Conservation (phyloP, 2,329 filamentous ascomycete genomes). For the Colletotrichum spaethianum region DNA sequence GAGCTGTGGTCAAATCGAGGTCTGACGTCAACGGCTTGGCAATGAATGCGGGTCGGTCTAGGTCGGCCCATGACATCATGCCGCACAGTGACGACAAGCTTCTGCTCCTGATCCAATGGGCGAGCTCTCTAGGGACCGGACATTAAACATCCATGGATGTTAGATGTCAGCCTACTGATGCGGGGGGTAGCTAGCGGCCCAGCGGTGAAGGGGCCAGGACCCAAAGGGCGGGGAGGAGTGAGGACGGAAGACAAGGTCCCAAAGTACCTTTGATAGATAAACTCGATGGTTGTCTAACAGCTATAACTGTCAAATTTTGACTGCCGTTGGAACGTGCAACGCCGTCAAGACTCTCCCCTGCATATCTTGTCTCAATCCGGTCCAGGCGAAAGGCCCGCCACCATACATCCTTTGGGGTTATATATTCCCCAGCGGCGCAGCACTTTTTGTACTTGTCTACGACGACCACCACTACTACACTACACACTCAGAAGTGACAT, state of each 20-base stretch:
- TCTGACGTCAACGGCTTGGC: slow-evolving; percentile 39
- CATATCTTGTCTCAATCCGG: slow-evolving; percentile 1
- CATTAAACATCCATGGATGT: slow-evolving; percentile 3
- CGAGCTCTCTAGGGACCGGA: slow-evolving; percentile 5
- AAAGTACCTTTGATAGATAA: neutral
- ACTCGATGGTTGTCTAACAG: neutral
- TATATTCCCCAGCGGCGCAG: slow-evolving; percentile 12
- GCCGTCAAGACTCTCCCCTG: slow-evolving; percentile 6
- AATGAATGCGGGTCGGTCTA: neutral
- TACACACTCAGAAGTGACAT: neutral
- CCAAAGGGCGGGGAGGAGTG: neutral
- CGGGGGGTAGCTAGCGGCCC: slow-evolving; percentile 15
- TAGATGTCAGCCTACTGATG: slow-evolving; percentile 19
- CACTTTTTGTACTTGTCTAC: neutral
- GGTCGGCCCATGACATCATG: slow-evolving; percentile 39
- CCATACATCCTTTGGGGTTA: slow-evolving; percentile 22
- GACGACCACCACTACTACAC: neutral
- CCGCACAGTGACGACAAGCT: slow-evolving; percentile 38
- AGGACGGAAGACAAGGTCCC: neutral
- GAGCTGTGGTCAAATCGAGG: slow-evolving; percentile 17
- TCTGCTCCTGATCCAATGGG: slow-evolving; percentile 26
- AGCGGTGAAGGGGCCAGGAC: slow-evolving; percentile 24
- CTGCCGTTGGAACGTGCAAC: neutral
- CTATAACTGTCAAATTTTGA: neutral
- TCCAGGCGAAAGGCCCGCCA: slow-evolving; percentile 6